Percentiles rank a stretch among this genome's conserved stretches.
Evolutionary conservation across 371 early-diverging fungal species (phyloP).

Genomic region (Apophysomyces elegans): DNA sequence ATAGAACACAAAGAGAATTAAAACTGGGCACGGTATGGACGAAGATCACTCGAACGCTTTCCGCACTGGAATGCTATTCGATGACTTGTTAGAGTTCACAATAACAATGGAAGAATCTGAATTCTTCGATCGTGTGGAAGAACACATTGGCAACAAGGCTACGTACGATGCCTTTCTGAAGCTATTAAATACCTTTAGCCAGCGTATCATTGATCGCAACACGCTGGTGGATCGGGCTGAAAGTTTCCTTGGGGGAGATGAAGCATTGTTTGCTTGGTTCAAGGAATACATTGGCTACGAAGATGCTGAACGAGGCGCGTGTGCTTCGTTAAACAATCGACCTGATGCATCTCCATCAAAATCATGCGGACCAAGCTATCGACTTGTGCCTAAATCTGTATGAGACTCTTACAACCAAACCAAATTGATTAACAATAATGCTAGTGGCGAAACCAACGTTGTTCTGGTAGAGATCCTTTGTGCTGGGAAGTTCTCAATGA

Average conservation of each 20-base stretch:
- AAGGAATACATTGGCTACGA: slow-evolving; percentile 92
- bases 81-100: neutral
- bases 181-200: slow-evolving; percentile 94
- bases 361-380: slow-evolving; percentile 38
- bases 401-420: slow-evolving; percentile 15
- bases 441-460: slow-evolving; percentile 56
- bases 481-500: slow-evolving; percentile 95
- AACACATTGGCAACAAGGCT: slow-evolving; percentile 74
- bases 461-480: slow-evolving; percentile 89
- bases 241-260: slow-evolving; percentile 72
- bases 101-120: slow-evolving; percentile 75
- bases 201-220: slow-evolving; percentile 88
- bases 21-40: slow-evolving; percentile 20
- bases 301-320: slow-evolving; percentile 27
- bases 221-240: slow-evolving; percentile 80
- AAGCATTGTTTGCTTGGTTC: slow-evolving; percentile 88
- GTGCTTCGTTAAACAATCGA: slow-evolving; percentile 14
- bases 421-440: slow-evolving; percentile 26
- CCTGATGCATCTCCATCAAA: slow-evolving; percentile 12
- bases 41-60: neutral
- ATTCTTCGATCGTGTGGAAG: slow-evolving; percentile 89
- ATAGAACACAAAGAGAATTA: neutral
- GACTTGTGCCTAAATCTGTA: slow-evolving; percentile 69
- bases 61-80: neutral
- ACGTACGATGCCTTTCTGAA: slow-evolving; percentile 95